Evolutionary conservation across 306 rosid genomes (phyloP), one percentile per base, ranked within the genome.

Genomic region (Vigna unguiculata): DNA sequence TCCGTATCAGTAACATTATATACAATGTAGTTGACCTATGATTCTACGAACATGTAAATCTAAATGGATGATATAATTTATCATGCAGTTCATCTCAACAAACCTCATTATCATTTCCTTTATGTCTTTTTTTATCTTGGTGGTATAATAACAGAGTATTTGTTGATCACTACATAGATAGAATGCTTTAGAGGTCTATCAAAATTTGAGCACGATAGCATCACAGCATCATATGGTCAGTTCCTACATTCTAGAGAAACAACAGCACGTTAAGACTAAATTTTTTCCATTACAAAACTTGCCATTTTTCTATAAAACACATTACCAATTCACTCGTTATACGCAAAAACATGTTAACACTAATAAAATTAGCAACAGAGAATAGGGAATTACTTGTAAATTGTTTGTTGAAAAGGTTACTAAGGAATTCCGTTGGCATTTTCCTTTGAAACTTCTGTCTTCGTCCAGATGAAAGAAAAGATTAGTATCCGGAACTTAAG

Each of bases 381-480:
- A 72, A 71, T 1, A 85, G 75, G 73, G 75, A 83, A 73, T 86
- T 92, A 90, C 97, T 80, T 73, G 85, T 79, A 25, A 75, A 69
- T 15, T 47, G 34, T 58, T 79, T 62, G 14, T 76, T 60, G 81
- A 83, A 41, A 62, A 78, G 80, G 69, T 81, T 49, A 10, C 28
- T 47, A 10, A 54, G 47, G 38, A 72, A 45, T 84, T 82, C 89
- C 76, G 53, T 45, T 68, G 88, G 81, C 78, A 71, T 76, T 80
- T 89, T 78, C 87, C 85, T 78, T 71, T 82, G 93, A 81, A 83
- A 79, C 80, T 86, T 69, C 93, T 93, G 96, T 88, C 96, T 90
- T 93, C 89, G 91, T 84, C 87, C 91, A 82, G 74, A 75, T 69
- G 72, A 77, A 77, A 77, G 72, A 54, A 66, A 71, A 84, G 80